Evolutionary conservation across 495 filamentous ascomycete species (phyloP).

Genomic region (Saxophila tyrrhenica): DNA sequence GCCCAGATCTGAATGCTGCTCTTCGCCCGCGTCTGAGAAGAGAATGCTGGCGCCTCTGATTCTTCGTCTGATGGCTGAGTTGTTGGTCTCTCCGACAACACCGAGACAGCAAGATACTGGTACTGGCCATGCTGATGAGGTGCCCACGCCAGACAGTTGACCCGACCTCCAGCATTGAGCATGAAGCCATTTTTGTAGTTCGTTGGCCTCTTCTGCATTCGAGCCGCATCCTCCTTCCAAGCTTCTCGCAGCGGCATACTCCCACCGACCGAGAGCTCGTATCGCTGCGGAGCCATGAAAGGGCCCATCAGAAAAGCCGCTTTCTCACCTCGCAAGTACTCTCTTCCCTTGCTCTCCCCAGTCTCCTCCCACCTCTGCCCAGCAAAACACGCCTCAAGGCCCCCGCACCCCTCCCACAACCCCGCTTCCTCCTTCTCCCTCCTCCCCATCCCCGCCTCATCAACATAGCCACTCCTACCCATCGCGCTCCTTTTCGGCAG

Average conservation of each 20-base stretch:
- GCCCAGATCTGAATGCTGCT: constrained; percentile 49
- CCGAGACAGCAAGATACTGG: constrained; percentile 46
- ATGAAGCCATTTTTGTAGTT: constrained; percentile 43
- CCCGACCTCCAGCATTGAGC: constrained; percentile 41
- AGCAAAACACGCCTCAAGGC: constrained; percentile 30
- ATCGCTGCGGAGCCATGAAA: constrained; percentile 32
- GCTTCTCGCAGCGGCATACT: constrained; percentile 34
- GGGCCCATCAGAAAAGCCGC: constrained; percentile 42
- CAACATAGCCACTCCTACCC: background rate
- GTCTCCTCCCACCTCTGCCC: constrained; percentile 23
- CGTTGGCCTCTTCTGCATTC: background rate
- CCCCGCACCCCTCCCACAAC: constrained; percentile 42
- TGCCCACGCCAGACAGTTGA: constrained; percentile 46
- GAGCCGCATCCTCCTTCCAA: constrained; percentile 25
- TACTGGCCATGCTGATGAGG: constrained; percentile 39
- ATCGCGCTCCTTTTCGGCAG: constrained; percentile 12
- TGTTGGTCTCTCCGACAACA: constrained; percentile 24
- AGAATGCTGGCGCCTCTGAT: constrained; percentile 36
- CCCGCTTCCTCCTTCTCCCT: constrained; percentile 37
- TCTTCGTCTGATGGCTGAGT: constrained; percentile 17
- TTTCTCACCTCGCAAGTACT: constrained; percentile 35
- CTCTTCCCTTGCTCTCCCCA: constrained; percentile 18
- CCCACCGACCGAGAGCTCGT: constrained; percentile 33
- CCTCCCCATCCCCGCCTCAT: constrained; percentile 35
- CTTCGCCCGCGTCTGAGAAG: constrained; percentile 36